Evolutionary conservation across 345 rosid species (phyloP).

Genomic region (Eutrema heterophyllum): DNA sequence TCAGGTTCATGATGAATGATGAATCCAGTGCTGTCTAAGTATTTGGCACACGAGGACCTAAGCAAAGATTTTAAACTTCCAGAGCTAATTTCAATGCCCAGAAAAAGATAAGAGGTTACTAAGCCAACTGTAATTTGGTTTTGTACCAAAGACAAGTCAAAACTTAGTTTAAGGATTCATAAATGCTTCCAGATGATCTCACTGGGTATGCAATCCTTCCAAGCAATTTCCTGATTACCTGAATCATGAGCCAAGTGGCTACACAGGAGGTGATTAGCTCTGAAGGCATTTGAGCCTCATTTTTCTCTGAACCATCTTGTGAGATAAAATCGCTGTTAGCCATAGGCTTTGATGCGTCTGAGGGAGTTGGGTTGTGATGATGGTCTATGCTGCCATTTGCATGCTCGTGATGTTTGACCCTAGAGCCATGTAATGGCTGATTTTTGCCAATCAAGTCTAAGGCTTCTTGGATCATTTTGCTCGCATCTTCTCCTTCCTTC

Average conservation of each 20-base stretch:
- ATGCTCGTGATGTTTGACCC: constrained; percentile 40
- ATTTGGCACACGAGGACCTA: not conserved
- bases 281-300: constrained; percentile 53
- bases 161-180: not conserved
- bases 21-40: not conserved
- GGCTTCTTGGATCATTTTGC: constrained; percentile 54
- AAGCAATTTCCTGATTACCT: constrained; percentile 42
- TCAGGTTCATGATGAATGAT: not conserved
- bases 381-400: constrained; percentile 35
- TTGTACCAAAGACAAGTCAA: constrained; percentile 8
- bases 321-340: constrained; percentile 23
- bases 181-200: not conserved
- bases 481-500: constrained; percentile 81
- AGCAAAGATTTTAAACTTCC: not conserved
- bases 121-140: not conserved
- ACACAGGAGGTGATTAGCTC: constrained; percentile 85
- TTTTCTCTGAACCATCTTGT: constrained; percentile 37
- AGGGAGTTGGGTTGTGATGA: constrained; percentile 33
- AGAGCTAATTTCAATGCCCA: not conserved
- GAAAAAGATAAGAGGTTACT: not conserved
- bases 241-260: constrained; percentile 79
- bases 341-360: constrained; percentile 33
- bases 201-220: not conserved
- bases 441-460: constrained; percentile 49
- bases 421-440: constrained; percentile 38